Conservation (phyloP, 169 alveolate genomes). For the Eimeria brunetti region DNA sequence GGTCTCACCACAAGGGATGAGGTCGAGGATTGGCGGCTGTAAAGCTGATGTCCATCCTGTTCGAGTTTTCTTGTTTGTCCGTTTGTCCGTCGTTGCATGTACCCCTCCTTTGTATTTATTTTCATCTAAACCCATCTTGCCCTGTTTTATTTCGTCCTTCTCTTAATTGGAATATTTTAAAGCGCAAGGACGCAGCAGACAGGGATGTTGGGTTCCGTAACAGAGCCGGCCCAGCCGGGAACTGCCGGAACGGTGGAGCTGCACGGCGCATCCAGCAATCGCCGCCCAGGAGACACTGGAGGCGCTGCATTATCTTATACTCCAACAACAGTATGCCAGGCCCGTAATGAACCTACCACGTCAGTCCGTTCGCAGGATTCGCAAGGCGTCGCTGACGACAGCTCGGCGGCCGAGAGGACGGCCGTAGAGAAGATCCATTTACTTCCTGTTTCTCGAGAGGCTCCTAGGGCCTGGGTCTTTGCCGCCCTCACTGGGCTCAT, state of each 20-base stretch:
- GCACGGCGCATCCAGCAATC: not conserved
- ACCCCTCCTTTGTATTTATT: not conserved
- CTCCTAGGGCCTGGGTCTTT: conserved; percentile 54
- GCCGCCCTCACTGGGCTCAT: conserved; percentile 58
- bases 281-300: not conserved
- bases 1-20: not conserved
- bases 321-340: not conserved
- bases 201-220: not conserved
- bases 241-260: not conserved
- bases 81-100: not conserved
- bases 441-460: conserved; percentile 56
- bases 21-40: not conserved
- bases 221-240: not conserved
- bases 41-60: not conserved
- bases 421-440: conserved; percentile 68
- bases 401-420: conserved; percentile 27
- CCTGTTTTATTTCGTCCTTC: not conserved
- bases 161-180: not conserved
- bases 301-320: not conserved
- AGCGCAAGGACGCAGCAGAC: not conserved
- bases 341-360: not conserved
- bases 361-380: not conserved
- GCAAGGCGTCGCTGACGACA: not conserved
- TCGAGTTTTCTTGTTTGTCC: not conserved
- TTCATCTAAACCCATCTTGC: not conserved